phyloP scores from a whole-genome alignment of 176 grass and related monocot genomes.

The Secale cereale region DNA sequence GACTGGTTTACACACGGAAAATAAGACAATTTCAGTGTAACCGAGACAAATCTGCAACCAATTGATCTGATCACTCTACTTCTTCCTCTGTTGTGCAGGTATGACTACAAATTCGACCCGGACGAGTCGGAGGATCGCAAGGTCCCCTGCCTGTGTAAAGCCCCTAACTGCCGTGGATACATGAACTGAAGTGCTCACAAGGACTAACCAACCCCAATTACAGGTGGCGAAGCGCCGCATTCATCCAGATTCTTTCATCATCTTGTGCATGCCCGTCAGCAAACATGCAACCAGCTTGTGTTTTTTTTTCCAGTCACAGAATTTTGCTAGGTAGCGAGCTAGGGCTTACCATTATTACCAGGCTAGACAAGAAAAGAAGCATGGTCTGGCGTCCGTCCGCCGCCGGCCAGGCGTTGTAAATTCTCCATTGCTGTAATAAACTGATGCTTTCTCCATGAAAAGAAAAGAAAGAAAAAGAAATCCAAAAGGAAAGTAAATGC shows the following conservation, averaged over 20 bases:
- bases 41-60: neutral
- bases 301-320: neutral
- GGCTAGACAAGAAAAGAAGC: neutral
- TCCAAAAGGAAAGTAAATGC: neutral
- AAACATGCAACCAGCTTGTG: neutral
- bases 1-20: neutral
- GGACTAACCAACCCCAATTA: constrained; percentile 29
- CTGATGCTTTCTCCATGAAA: neutral
- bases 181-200: constrained; percentile 52
- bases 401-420: constrained; percentile 19
- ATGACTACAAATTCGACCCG: constrained; percentile 88
- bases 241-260: constrained; percentile 32
- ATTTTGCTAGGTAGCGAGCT: constrained; percentile 1
- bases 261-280: neutral
- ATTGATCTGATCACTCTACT: neutral
- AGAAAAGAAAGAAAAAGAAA: neutral
- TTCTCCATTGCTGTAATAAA: constrained; percentile 17
- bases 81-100: constrained; percentile 29
- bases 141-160: constrained; percentile 82
- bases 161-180: constrained; percentile 80
- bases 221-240: constrained; percentile 26
- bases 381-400: too few species aligned
- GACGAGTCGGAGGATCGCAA: constrained; percentile 77
- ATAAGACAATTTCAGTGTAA: neutral
- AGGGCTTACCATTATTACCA: neutral